A percentile compares a stretch with the other conserved stretches of the same genome.
Conservation (phyloP, 768 basidiomycete species). For the Holtermanniella nyarrowii region DNA sequence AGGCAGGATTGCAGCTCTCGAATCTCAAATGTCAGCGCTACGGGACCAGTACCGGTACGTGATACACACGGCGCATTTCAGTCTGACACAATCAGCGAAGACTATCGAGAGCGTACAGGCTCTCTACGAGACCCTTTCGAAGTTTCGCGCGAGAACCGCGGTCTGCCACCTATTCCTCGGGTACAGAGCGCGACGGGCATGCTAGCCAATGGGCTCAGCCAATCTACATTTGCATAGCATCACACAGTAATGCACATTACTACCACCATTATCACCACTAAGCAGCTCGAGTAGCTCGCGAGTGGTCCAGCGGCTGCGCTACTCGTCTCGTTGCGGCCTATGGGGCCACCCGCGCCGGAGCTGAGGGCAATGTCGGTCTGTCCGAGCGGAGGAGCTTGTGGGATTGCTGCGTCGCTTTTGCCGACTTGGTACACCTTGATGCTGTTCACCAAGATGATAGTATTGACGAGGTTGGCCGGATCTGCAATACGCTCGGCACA, state of each 20-base stretch:
- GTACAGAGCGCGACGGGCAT: not conserved
- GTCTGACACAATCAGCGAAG: constrained; percentile 11
- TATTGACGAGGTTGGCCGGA: constrained; percentile 34
- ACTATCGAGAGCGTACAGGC: constrained; percentile 21
- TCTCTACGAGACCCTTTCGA: constrained; percentile 34
- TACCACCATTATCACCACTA: too few relatives aligned
- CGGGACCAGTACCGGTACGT: not conserved
- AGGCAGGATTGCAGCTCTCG: not conserved
- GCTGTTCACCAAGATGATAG: constrained; percentile 35
- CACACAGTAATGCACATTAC: not conserved
- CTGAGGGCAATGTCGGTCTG: constrained; percentile 5
- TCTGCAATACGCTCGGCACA: constrained; percentile 31
- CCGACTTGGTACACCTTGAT: constrained; percentile 31
- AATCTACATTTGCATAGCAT: not conserved
- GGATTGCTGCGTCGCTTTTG: constrained; percentile 1
- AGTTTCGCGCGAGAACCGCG: constrained; percentile 30
- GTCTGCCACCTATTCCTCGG: constrained; percentile 5
- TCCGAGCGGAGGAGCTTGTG: constrained; percentile 11
- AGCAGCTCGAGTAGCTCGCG: not conserved
- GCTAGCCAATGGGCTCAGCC: not conserved
- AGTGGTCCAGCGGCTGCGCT: not conserved
- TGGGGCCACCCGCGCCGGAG: constrained; percentile 25
- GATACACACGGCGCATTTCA: too few relatives aligned
- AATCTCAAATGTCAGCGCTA: not conserved
- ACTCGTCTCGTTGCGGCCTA: not conserved